A percentile compares a stretch with the other conserved stretches of the same genome.
Evolutionary conservation across 2,329 filamentous ascomycete species (phyloP).

Genomic region (Pseudonectria foliicola): DNA sequence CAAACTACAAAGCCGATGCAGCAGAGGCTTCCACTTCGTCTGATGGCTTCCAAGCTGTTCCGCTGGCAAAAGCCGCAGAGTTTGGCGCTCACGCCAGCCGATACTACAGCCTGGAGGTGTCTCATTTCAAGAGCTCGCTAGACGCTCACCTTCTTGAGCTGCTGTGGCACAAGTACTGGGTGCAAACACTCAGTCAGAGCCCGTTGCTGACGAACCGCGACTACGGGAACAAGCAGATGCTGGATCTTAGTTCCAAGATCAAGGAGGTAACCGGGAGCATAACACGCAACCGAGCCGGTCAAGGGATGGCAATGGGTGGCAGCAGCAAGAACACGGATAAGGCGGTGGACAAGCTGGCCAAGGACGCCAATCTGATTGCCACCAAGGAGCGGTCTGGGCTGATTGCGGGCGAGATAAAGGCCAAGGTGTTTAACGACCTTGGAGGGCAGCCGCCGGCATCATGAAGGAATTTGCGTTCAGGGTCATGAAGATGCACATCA

Average conservation of each 20-base stretch:
- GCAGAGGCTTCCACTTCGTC: slow-evolving; percentile 13
- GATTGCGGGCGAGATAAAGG: slow-evolving; percentile 56
- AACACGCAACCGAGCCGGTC: slow-evolving; percentile 18
- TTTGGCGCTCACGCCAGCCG: slow-evolving; percentile 87
- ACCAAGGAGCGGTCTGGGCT: slow-evolving; percentile 57
- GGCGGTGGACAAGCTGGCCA: slow-evolving; percentile 52
- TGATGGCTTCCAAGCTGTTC: slow-evolving; percentile 69
- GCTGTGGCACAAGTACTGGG: slow-evolving; percentile 99
- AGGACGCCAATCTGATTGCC: slow-evolving; percentile 54
- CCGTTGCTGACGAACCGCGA: slow-evolving; percentile 89
- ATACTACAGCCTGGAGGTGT: slow-evolving; percentile 88
- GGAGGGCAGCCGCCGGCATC: slow-evolving; percentile 13
- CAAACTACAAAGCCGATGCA: slow-evolving; percentile 53
- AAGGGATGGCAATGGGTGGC: slow-evolving; percentile 18
- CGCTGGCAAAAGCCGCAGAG: slow-evolving; percentile 88
- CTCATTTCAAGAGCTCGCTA: slow-evolving; percentile 89
- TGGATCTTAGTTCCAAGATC: slow-evolving; percentile 79
- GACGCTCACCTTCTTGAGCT: slow-evolving; percentile 80
- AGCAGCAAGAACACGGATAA: slow-evolving; percentile 29
- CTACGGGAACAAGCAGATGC: slow-evolving; percentile 86
- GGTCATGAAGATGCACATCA: slow-evolving; percentile 14
- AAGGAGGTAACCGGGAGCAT: slow-evolving; percentile 47
- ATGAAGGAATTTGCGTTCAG: slow-evolving; percentile 8
- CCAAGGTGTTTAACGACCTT: slow-evolving; percentile 49
- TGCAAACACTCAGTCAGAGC: slow-evolving; percentile 86